Conservation (phyloP, 2,329 filamentous ascomycete genomes). For the Apiospora sp. region DNA sequence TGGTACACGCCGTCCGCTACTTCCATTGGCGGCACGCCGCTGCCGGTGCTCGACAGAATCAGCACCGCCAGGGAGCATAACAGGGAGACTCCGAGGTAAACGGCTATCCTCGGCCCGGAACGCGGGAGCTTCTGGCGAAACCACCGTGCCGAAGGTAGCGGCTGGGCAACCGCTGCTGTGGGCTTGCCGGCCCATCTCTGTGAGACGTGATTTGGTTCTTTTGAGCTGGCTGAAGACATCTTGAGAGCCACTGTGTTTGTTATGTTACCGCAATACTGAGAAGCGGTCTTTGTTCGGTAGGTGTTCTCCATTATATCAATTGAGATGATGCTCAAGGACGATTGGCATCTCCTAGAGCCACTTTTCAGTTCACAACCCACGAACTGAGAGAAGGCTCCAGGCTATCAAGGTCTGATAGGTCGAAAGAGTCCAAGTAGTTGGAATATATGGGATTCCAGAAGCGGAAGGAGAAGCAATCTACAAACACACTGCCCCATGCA, state of each 20-base stretch:
- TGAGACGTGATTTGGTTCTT: not conserved
- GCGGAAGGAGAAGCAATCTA: not conserved
- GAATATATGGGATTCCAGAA: not conserved
- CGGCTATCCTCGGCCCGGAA: slow-evolving; percentile 11
- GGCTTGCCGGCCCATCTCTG: not conserved
- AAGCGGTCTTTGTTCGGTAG: not conserved
- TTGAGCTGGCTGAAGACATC: not conserved
- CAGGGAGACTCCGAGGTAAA: slow-evolving; percentile 23
- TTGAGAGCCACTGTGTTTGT: not conserved
- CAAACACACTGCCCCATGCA: not conserved
- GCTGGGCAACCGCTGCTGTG: not conserved
- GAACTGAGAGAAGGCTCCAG: not conserved
- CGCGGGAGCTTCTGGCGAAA: slow-evolving; percentile 18
- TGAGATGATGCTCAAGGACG: not conserved
- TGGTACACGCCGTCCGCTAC: slow-evolving; percentile 9
- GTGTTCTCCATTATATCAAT: not conserved
- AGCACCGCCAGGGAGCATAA: slow-evolving; percentile 49
- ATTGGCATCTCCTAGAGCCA: not conserved
- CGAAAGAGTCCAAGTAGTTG: not conserved
- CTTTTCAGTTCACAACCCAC: not conserved
- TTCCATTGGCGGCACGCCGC: slow-evolving; percentile 23
- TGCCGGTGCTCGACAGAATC: slow-evolving; percentile 27
- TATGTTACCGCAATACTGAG: not conserved
- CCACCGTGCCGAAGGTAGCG: not conserved
- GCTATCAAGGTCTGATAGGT: not conserved